Conservation (phyloP, 352 stramenopile genomes). For the Globisporangium iwayamae region DNA sequence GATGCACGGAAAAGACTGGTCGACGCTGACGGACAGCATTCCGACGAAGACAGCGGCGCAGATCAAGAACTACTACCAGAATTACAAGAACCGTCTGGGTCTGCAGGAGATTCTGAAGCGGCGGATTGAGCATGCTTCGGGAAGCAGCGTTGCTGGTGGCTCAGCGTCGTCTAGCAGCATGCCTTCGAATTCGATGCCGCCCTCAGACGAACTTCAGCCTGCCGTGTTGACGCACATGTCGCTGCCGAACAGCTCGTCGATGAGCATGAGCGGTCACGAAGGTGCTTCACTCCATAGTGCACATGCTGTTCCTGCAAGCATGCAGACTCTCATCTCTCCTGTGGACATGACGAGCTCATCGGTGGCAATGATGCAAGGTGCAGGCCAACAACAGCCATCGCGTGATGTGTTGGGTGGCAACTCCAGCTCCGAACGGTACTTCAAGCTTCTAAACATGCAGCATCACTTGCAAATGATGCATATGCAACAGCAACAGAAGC, state of each 20-base stretch:
- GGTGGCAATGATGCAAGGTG: constrained; percentile 28
- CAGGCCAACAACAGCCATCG: constrained; percentile 27
- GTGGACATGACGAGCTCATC: constrained; percentile 18
- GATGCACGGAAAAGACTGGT: constrained; percentile 88
- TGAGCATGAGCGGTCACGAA: constrained; percentile 2
- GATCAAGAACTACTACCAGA: constrained; percentile 94
- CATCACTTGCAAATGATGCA: constrained; percentile 87
- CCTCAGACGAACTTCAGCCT: constrained; percentile 17
- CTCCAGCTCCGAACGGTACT: constrained; percentile 71
- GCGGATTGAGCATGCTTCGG: constrained; percentile 44
- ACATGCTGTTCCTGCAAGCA: constrained; percentile 4
- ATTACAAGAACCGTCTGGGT: constrained; percentile 90
- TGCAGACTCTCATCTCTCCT: constrained; percentile 9
- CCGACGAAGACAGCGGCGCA: constrained; percentile 87
- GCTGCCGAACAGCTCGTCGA: not conserved
- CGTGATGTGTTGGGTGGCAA: constrained; percentile 40
- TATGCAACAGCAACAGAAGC: constrained; percentile 67
- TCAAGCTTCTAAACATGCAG: constrained; percentile 84
- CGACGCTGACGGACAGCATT: constrained; percentile 82
- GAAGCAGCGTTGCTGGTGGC: constrained; percentile 12
- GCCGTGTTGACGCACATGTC: constrained; percentile 7
- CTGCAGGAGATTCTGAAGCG: constrained; percentile 86
- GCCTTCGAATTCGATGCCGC: not conserved
- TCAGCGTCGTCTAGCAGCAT: not conserved
- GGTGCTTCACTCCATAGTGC: constrained; percentile 4